Base-by-base conservation (phyloP, 2,329 filamentous ascomycete species). In the Achaetomium macrosporum region DNA sequence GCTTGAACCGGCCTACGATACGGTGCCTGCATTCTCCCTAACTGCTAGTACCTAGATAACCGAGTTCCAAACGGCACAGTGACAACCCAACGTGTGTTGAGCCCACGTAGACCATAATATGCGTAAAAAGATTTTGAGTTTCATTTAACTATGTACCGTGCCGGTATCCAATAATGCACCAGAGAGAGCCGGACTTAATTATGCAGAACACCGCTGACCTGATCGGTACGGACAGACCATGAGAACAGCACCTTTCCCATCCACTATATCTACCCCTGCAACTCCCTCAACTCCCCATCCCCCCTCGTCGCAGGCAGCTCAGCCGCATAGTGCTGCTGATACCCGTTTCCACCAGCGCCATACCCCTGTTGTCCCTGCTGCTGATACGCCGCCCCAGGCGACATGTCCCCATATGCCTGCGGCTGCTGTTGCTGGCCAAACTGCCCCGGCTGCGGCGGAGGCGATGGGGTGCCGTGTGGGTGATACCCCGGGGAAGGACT, bases 261-360 rank as follows among this genome's bases (percentile, higher is more conserved):
- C 25, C 31, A 12, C 15, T 20, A 8, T 56, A 48, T 29, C 25
- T 40, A 68, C 5, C 64, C 63, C 53, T 47, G 48, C 50, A 70
- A 51, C 55, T 70, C 68, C 47, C 64, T 63, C 44, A 68, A 53
- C 57, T 69, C 63, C 15, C 63, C 56, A 51, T 70, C 62, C 3
- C 61, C 57, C 39, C 63, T 64, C 40, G 62, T 52, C 16, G 63
- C 57, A 19, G 67, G 58, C 63, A 70, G 56, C 59, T 70, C 68
- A 1, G 61, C 58, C 33, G 58, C 58, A 45, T 55, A 59, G 17
- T 19, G 41, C n/a, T 50, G 48, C 49, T 56, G 25, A 25, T 25
- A 25, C 25, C n/a, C 25, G 30, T 19, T 6, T 10, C 40, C 48
- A 16, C 5, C 47, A 29, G n/a, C 44, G 13, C 40, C 40, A 43